Base-by-base conservation (phyloP, 345 rosid species). In the Adansonia digitata region DNA sequence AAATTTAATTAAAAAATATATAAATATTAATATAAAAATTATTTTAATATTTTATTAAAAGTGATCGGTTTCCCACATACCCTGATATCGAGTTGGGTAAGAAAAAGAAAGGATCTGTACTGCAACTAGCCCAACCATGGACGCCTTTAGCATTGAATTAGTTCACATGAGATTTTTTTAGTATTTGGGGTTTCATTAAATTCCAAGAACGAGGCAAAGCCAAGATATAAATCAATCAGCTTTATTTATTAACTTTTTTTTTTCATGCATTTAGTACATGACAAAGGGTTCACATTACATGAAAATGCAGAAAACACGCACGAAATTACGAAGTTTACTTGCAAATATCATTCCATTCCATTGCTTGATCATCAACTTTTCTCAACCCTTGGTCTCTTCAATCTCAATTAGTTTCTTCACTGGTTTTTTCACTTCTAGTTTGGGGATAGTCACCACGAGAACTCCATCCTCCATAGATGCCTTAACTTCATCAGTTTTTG, bases 401-500 rank as follows among this genome's bases (percentile, higher is more conserved):
- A 86, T 84, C 73, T 86, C 75, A 53, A 86, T 79, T 62, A 78
- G 57, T 56, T 81, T 84, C 73, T 75, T 69, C n/a, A n/a, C n/a
- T n/a, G n/a, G 83, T 35, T 77, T 81, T 78, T 45, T 22, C 74
- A n/a, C n/a, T n/a, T n/a, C n/a, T n/a, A n/a, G 77, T 70, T 86
- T 84, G 0, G 90, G 90, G 11, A 83, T 49, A 2, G 64, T 55
- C n/a, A 86, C 81, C 11, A 69, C 69, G 27, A 86, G 86, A 56
- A 86, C 86, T 27, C 90, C 88, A 39, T 81, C 70, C 72, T 84
- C 88, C 90, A 81, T 77, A 0, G 59, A 66, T 0, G 88, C 86
- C 70, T 76, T 81, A 9, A 86, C 60, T 69, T 77, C 74, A 51
- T 84, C 85, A 27, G 77, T 74, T 81, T 81, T 85, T 6, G 78